These are phyloP conservation scores for Linum trigynum DNA, from an alignment of 345 rosid species.

Conservation along the genomic window DNA sequence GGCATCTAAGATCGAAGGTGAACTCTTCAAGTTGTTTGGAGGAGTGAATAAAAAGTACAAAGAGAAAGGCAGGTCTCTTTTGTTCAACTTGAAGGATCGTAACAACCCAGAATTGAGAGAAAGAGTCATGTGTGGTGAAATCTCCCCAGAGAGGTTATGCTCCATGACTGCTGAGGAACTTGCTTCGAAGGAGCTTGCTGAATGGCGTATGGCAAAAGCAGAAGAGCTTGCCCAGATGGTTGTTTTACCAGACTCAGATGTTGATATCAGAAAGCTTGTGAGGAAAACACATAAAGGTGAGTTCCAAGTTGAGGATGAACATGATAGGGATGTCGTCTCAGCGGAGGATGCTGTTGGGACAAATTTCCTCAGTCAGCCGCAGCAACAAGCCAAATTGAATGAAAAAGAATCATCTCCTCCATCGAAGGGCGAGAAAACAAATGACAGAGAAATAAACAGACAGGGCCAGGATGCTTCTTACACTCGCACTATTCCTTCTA, in stretches of 20 bases:
- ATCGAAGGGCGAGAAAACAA: constrained; percentile 20
- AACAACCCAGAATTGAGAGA: constrained; percentile 81
- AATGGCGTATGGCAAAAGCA: constrained; percentile 94
- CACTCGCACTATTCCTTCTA: constrained; percentile 48
- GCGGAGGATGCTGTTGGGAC: constrained; percentile 50
- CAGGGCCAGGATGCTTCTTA: constrained; percentile 20
- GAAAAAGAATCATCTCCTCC: constrained; percentile 14
- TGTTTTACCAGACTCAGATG: constrained; percentile 66
- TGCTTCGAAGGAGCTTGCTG: constrained; percentile 82
- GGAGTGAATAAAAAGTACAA: constrained; percentile 95
- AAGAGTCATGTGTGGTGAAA: constrained; percentile 64
- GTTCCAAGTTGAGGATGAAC: constrained; percentile 74
- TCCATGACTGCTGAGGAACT: constrained; percentile 90
- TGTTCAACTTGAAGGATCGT: constrained; percentile 83
- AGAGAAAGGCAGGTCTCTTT: constrained; percentile 81
- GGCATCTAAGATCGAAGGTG: constrained; percentile 62
- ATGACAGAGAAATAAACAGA: constrained; percentile 19
- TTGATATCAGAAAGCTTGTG: constrained; percentile 65
- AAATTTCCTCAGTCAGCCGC: constrained; percentile 25
- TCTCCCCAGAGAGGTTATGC: constrained; percentile 58
- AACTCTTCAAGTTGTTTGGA: constrained; percentile 69
- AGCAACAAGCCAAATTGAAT: constrained; percentile 20
- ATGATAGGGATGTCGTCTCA: constrained; percentile 35
- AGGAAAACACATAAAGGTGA: constrained; percentile 96
- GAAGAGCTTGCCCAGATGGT: constrained; percentile 94